Evolutionary conservation across 2,329 filamentous ascomycete species (phyloP).

Genomic region (Trichoderma sp.): DNA sequence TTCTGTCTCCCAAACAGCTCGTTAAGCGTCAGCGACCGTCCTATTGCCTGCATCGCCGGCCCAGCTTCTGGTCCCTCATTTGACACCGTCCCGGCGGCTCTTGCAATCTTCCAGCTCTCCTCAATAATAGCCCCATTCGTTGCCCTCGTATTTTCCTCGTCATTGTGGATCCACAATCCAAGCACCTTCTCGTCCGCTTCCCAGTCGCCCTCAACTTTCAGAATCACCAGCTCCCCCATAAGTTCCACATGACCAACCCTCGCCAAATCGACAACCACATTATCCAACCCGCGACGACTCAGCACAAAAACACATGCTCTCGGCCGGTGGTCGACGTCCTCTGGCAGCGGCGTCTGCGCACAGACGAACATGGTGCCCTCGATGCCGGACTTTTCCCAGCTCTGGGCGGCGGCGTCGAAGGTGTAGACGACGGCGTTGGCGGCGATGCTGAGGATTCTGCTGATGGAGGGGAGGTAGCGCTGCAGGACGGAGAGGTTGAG

Average conservation of each 20-base stretch:
- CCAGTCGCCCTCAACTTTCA: slow-evolving; percentile 43
- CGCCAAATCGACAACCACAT: slow-evolving; percentile 67
- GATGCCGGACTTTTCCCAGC: slow-evolving; percentile 83
- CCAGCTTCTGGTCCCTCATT: slow-evolving; percentile 39
- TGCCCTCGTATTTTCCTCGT: slow-evolving; percentile 46
- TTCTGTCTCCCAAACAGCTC: slow-evolving; percentile 46
- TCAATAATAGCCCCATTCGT: slow-evolving; percentile 45
- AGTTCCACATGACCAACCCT: slow-evolving; percentile 65
- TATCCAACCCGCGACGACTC: slow-evolving; percentile 70
- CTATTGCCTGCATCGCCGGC: slow-evolving; percentile 47
- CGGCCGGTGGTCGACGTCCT: slow-evolving; percentile 37
- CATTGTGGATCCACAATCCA: slow-evolving; percentile 58
- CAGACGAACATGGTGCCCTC: slow-evolving; percentile 92
- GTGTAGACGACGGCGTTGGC: slow-evolving; percentile 85
- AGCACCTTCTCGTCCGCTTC: slow-evolving; percentile 45
- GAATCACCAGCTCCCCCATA: slow-evolving; percentile 55
- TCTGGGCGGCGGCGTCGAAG: slow-evolving; percentile 63
- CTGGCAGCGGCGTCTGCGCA: slow-evolving; percentile 53
- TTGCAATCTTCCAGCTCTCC: slow-evolving; percentile 44
- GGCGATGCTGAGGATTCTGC: slow-evolving; percentile 74
- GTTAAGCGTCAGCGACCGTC: slow-evolving; percentile 46
- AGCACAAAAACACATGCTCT: slow-evolving; percentile 68
- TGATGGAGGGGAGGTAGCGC: slow-evolving; percentile 76
- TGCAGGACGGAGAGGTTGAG: slow-evolving; percentile 84
- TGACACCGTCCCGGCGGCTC: slow-evolving; percentile 33